Conservation (phyloP, 1,139 yeast species). For the Geotrichum bryndzae region DNA sequence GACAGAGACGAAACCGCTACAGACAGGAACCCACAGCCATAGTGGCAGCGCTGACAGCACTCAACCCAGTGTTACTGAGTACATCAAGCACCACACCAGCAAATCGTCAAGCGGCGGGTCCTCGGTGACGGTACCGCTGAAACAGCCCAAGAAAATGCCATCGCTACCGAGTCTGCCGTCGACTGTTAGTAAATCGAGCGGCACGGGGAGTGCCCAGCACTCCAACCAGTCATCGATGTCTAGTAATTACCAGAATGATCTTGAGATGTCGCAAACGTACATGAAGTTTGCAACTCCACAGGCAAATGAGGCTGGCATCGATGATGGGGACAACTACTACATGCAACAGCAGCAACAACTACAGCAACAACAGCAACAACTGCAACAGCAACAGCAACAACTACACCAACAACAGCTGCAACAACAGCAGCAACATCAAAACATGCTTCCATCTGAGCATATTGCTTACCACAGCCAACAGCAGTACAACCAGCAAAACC, state of each 20-base stretch:
- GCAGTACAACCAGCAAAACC: not conserved
- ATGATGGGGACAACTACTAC: not conserved
- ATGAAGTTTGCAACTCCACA: not conserved
- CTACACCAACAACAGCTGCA: not conserved
- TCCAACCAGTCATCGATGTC: not conserved
- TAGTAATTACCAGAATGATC: not conserved
- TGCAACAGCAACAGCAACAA: not conserved
- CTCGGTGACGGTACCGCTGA: not conserved
- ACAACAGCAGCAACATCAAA: not conserved
- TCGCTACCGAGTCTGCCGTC: not conserved
- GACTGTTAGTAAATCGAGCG: not conserved
- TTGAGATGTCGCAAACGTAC: not conserved
- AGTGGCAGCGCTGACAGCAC: not conserved
- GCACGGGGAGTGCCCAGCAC: not conserved
- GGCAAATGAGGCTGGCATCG: not conserved
- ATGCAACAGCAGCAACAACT: not conserved
- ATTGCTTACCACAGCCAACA: not conserved
- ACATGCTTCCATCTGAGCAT: not conserved
- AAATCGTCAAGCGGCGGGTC: not conserved
- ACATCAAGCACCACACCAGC: not conserved
- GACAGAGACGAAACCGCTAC: not conserved
- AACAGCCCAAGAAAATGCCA: constrained; percentile 6
- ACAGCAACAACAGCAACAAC: not conserved
- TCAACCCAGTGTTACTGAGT: not conserved
- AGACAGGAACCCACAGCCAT: not conserved